phyloP scores from a whole-genome alignment of 2,329 filamentous ascomycete species.

The Colletotrichum zoysiae region DNA sequence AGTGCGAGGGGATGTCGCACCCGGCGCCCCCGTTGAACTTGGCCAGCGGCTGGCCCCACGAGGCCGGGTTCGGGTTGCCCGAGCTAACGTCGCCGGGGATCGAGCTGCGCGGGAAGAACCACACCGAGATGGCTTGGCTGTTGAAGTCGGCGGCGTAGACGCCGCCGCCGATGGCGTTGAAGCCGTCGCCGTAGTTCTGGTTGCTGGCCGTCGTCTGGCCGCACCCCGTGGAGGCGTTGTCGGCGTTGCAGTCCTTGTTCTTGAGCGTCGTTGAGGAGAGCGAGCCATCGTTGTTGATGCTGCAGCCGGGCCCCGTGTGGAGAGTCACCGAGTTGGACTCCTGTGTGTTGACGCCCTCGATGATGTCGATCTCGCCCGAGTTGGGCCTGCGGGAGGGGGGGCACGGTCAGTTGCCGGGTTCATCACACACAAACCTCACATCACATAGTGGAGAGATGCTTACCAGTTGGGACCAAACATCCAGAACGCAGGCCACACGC shows the following conservation, averaged over 20 bases:
- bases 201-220: slow-evolving; percentile 63
- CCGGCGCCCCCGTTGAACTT: slow-evolving; percentile 73
- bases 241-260: slow-evolving; percentile 68
- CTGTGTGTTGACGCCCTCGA: slow-evolving; percentile 80
- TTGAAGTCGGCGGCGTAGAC: slow-evolving; percentile 86
- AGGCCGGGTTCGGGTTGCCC: slow-evolving; percentile 71
- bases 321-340: slow-evolving; percentile 73
- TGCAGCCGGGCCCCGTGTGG: slow-evolving; percentile 74
- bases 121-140: slow-evolving; percentile 77
- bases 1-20: slow-evolving; percentile 79
- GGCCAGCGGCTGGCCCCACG: slow-evolving; percentile 78
- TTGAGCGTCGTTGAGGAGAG: slow-evolving; percentile 61
- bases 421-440: background rate
- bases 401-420: background rate
- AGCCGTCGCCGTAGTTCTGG: slow-evolving; percentile 73
- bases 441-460: background rate
- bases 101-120: slow-evolving; percentile 79
- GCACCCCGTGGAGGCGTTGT: slow-evolving; percentile 70
- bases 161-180: slow-evolving; percentile 78
- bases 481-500: slow-evolving; percentile 83
- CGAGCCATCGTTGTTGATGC: slow-evolving; percentile 63
- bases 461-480: slow-evolving; percentile 75
- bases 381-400: slow-evolving; percentile 55
- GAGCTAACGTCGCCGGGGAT: slow-evolving; percentile 74
- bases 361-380: slow-evolving; percentile 82